phyloP scores from a whole-genome alignment of 768 basidiomycete genomes.

The Strobilomyces confusus region DNA sequence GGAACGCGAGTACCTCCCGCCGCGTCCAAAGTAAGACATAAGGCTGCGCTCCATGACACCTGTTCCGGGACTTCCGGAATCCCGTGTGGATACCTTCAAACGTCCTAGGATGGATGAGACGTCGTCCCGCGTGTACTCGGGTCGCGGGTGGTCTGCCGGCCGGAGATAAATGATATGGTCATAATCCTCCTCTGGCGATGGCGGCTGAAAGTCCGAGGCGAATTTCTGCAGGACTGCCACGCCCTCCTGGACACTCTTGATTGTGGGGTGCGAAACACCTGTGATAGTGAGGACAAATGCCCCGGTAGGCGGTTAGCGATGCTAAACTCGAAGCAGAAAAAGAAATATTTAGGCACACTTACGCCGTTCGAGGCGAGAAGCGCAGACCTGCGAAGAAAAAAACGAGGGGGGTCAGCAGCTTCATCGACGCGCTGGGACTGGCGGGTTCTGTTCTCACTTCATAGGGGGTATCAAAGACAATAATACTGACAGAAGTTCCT shows the following conservation, averaged over 20 bases:
- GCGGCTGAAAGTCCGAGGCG: slow-evolving; percentile 54
- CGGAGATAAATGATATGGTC: slow-evolving; percentile 47
- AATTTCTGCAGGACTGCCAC: slow-evolving; percentile 63
- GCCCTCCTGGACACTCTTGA: slow-evolving; percentile 55
- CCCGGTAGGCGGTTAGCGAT: slow-evolving; percentile 4
- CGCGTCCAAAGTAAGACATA: slow-evolving; percentile 6
- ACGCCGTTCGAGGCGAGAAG: slow-evolving; percentile 56
- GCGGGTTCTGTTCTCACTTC: slow-evolving; percentile 44
- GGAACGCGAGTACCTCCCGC: slow-evolving; percentile 8
- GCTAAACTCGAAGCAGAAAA: slow-evolving; percentile 3
- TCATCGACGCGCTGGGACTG: background rate
- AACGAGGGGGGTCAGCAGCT: slow-evolving; percentile 10
- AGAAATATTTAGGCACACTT: slow-evolving; percentile 28
- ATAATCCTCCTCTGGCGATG: slow-evolving; percentile 58
- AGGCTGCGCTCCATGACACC: slow-evolving; percentile 4
- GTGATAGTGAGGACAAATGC: slow-evolving; percentile 14
- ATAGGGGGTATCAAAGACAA: slow-evolving; percentile 76
- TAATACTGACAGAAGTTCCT: slow-evolving; percentile 61
- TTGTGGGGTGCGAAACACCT: slow-evolving; percentile 78
- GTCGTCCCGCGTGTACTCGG: slow-evolving; percentile 49
- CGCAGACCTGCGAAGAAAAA: slow-evolving; percentile 49
- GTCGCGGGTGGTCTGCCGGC: slow-evolving; percentile 35
- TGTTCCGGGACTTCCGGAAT: slow-evolving; percentile 5
- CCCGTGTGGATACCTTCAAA: slow-evolving; percentile 33
- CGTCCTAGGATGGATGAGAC: slow-evolving; percentile 50